Evolutionary conservation across 164 flowering plant genomes (phyloP), one percentile per base, ranked within the genome.

Genomic region (Kingdonia uniflora): DNA sequence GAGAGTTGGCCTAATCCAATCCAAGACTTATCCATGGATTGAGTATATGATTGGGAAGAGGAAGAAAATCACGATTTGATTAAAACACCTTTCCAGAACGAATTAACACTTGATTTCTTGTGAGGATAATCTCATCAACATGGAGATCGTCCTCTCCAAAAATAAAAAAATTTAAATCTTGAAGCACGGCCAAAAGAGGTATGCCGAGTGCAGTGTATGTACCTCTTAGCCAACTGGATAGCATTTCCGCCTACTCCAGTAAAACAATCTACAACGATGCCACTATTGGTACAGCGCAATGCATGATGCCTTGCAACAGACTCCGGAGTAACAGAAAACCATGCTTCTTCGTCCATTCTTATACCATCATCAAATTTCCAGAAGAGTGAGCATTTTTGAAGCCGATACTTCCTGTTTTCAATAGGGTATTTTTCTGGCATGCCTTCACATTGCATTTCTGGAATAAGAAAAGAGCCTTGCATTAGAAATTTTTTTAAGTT

Each of bases 251-350:
- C 99, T 62, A 82, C 95, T 54, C 99, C 99, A 21, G 96, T 72
- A 61, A 92, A 92, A 50, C 80, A 75, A 64, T 92, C 99, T 58
- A 84, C 62, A 52, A 84, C 37, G 37, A 56, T 33, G 16, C 85
- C 95, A 65, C 62, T 15, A 21, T 80, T 29, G 35, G 35, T 77
- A 75, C 91, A 88, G 59, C 91, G 95, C 1, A 59, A 52, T 11
- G 99, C 95, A 55, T 88, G 99, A 73, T 92, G 88, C 65, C 60
- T 70, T 24, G 95, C 89, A 51, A 92, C 70, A 45, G 67, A 44
- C 63, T 92, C 96, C 0, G 99, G 95, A 51, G 99, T 92, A 29
- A 88, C 95, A 68, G 99, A 92, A 71, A 82, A 88, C 99, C 95
- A 92, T 63, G 96, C 95, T 79, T 92, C 96, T 72, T 77, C 74